A percentile compares a stretch with the other conserved stretches of the same genome.
These are phyloP conservation scores for Dothistroma pini DNA, from an alignment of 2,329 filamentous ascomycete genomes.

Conservation along the genomic window DNA sequence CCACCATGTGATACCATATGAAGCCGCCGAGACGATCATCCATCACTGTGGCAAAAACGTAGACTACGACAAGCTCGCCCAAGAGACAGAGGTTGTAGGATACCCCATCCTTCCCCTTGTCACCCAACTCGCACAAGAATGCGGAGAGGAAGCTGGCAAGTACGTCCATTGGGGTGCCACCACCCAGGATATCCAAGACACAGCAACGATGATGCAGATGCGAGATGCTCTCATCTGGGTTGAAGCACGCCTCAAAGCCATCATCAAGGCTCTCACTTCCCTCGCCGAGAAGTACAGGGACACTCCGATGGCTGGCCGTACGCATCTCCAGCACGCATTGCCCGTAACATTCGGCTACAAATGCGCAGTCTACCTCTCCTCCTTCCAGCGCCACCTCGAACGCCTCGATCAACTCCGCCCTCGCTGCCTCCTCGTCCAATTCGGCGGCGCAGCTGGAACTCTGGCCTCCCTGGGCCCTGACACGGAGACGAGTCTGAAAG, in stretches of 20 bases:
- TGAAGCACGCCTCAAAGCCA: constrained; percentile 12
- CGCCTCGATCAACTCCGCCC: constrained; percentile 27
- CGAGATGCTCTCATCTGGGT: constrained; percentile 23
- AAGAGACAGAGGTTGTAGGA: constrained; percentile 32
- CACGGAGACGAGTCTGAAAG: constrained; percentile 15
- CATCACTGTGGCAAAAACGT: constrained; percentile 4
- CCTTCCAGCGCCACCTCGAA: constrained; percentile 29
- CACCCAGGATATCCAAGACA: constrained; percentile 34
- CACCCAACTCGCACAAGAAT: constrained; percentile 26
- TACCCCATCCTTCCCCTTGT: constrained; percentile 34
- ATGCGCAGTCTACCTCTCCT: constrained; percentile 31
- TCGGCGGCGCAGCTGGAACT: constrained; percentile 34
- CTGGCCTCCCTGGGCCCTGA: constrained; percentile 26
- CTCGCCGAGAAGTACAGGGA: constrained; percentile 22
- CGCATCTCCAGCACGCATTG: constrained; percentile 33
- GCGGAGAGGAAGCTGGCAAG: constrained; percentile 26
- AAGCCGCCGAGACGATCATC: constrained; percentile 25
- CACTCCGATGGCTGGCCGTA: constrained; percentile 30
- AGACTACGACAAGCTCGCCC: constrained; percentile 24
- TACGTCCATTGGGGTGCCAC: constrained; percentile 35
- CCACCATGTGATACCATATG: constrained; percentile 26
- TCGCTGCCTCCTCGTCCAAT: constrained; percentile 31
- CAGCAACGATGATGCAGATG: constrained; percentile 30
- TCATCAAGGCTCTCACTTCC: constrained; percentile 14
- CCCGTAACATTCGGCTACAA: constrained; percentile 36